Evolutionary conservation across 306 rosid species (phyloP), one percentile per base, ranked within the genome.

Genomic region (Sindora glabra): DNA sequence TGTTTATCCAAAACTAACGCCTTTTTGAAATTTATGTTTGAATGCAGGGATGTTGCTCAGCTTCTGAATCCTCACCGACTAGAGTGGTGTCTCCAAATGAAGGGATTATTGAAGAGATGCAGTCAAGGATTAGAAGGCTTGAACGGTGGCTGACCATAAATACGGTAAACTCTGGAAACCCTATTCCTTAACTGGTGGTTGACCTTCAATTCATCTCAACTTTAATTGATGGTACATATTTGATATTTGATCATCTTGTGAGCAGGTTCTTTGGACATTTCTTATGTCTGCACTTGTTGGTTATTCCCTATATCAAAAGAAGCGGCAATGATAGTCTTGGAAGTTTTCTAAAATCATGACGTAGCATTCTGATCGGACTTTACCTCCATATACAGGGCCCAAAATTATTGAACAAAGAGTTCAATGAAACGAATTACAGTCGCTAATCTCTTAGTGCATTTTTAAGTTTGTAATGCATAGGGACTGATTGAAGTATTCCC

Each of bases 261-360:
- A 33, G 65, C 88, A 92, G 99, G 89, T 92, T 26, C 77, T 92
- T 2, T 92, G 99, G 99, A 89, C 99, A 26, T 89, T 92, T 74
- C 66, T 89, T 13, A 87, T 89, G 96, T 92, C 99, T 54, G 95
- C 96, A 18, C 81, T 92, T 2, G 95, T 92, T 75, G 99, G 99
- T 64, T 92, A 83, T 73, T 88, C 99, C 8, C 85, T 92, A 63
- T 92, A 92, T 76, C 90, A 89, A 65, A 81, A 89, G 74, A 78
- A 68, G 82, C 96, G 89, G 39, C 86, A 62, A 49, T 91, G 78
- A 83, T 40, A 49, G 13, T 52, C 42, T 41, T 22, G 26, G 44
- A 29, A 44, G 61, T 23, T 30, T 64, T 48, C 60, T 26, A 29
- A 62, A 65, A 61, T 61, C 51, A 36, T 27, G 60, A 11, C 29